These are phyloP conservation scores for Diaporthe ilicicola DNA, from an alignment of 2,329 filamentous ascomycete genomes.

Conservation along the genomic window DNA sequence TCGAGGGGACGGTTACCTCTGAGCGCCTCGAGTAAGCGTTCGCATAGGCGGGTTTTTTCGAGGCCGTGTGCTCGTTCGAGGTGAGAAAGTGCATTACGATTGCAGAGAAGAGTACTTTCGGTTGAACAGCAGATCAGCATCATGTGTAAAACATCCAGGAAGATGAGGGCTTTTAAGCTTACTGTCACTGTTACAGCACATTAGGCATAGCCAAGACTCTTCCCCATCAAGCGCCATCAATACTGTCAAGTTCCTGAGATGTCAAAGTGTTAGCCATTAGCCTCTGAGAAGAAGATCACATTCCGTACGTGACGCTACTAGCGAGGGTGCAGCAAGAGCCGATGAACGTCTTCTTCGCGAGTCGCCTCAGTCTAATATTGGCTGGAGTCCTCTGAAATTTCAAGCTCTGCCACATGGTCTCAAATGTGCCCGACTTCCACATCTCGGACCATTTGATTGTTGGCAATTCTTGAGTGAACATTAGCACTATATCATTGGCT, in stretches of 20 bases:
- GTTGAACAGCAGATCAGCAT: not conserved
- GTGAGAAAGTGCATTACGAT: conserved; percentile 14
- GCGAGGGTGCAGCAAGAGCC: conserved; percentile 6
- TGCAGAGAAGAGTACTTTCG: not conserved
- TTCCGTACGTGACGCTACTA: conserved; percentile 3
- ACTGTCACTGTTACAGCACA: conserved; percentile 13
- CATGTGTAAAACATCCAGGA: not conserved
- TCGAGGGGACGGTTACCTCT: not conserved
- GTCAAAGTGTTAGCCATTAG: not conserved
- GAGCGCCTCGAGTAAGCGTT: conserved; percentile 7
- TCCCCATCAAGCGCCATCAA: not conserved
- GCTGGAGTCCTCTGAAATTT: conserved; percentile 1
- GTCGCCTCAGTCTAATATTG: not conserved
- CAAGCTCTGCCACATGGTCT: not conserved
- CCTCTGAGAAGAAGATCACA: no score
- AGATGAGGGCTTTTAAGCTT: not conserved
- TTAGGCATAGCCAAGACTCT: conserved; percentile 10
- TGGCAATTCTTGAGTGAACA: not conserved
- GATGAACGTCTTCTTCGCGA: conserved; percentile 10
- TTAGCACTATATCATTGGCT: not conserved
- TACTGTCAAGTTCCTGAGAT: not conserved
- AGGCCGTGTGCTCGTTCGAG: conserved; percentile 3
- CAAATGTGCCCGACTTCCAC: not conserved
- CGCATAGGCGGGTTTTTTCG: not conserved
- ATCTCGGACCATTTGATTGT: conserved; percentile 14